A percentile compares a stretch with the other conserved stretches of the same genome.
Conservation (phyloP, 371 early-diverging fungal species). For the Fennellomyces sp. region DNA sequence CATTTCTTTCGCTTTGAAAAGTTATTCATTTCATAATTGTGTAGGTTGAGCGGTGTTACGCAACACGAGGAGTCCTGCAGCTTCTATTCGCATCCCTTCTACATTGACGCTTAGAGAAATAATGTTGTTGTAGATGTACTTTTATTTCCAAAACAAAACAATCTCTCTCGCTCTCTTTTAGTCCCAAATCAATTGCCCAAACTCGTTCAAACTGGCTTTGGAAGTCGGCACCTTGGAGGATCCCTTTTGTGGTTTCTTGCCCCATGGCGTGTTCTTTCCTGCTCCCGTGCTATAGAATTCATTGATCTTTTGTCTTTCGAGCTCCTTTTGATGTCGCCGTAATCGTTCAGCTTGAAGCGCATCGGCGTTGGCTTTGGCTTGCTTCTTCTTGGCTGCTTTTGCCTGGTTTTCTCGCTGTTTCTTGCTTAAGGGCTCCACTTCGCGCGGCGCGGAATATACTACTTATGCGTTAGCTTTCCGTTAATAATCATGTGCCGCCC, state of each 20-base stretch:
- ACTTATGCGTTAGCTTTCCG: neutral
- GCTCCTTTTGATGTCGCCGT: constrained; percentile 49
- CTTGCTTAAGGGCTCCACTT: constrained; percentile 42
- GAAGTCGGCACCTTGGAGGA: constrained; percentile 29
- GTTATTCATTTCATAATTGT: neutral
- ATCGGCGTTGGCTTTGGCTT: constrained; percentile 38
- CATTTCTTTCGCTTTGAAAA: no score
- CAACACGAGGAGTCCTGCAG: constrained; percentile 46
- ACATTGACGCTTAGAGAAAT: constrained; percentile 25
- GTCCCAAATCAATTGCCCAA: constrained; percentile 50
- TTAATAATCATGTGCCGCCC: no score
- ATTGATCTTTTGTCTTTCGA: constrained; percentile 33
- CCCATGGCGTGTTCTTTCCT: constrained; percentile 45
- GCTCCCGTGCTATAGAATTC: constrained; percentile 46
- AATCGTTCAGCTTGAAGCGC: constrained; percentile 52
- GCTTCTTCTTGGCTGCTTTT: constrained; percentile 45
- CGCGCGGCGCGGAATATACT: neutral
- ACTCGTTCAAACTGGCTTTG: constrained; percentile 35
- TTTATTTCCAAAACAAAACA: neutral
- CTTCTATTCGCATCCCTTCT: constrained; percentile 53
- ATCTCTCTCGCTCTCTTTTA: constrained; percentile 11
- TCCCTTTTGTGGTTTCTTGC: constrained; percentile 14
- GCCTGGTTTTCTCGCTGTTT: constrained; percentile 57
- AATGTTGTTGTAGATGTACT: neutral
- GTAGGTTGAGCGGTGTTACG: constrained; percentile 34